Conservation (phyloP, 163 green algal species). For the Prototheca cutis region DNA sequence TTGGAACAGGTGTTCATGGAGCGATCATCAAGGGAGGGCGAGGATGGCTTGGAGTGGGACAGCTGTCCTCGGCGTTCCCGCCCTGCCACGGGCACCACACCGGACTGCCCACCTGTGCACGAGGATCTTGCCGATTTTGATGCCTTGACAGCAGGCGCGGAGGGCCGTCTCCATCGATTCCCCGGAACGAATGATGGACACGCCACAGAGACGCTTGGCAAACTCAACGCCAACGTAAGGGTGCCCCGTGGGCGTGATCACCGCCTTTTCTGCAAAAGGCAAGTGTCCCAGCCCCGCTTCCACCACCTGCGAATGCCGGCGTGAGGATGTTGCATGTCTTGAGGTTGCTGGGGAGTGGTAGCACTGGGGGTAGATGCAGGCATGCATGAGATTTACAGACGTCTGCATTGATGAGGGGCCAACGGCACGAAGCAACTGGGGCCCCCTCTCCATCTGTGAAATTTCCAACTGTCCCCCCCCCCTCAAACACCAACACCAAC, state of each 20-base stretch:
- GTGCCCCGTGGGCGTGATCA: constrained; percentile 79
- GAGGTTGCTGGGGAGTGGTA: too few species aligned
- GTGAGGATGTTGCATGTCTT: too few species aligned
- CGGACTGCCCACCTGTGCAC: constrained; percentile 47
- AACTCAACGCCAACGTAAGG: constrained; percentile 92
- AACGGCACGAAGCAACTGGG: too few species aligned
- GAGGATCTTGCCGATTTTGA: constrained; percentile 96
- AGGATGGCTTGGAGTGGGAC: too few species aligned
- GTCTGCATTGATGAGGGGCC: too few species aligned
- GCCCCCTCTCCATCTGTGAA: neutral
- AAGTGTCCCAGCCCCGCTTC: constrained; percentile 89
- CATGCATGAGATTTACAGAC: too few species aligned
- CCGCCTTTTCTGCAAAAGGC: constrained; percentile 78
- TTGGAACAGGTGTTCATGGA: too few species aligned
- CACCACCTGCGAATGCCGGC: constrained; percentile 64
- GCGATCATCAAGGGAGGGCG: too few species aligned
- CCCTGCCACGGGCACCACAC: too few species aligned
- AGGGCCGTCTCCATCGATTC: constrained; percentile 97
- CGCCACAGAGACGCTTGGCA: constrained; percentile 85
- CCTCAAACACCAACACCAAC: too few species aligned
- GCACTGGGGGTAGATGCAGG: too few species aligned
- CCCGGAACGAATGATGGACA: constrained; percentile 90
- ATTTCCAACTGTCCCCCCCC: neutral
- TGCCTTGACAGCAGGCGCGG: constrained; percentile 90
- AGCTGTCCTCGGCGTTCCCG: too few species aligned